A percentile compares a stretch with the other conserved stretches of the same genome.
Conservation (phyloP, 2,329 filamentous ascomycete species). For the Rhynchosporium graminicola region DNA sequence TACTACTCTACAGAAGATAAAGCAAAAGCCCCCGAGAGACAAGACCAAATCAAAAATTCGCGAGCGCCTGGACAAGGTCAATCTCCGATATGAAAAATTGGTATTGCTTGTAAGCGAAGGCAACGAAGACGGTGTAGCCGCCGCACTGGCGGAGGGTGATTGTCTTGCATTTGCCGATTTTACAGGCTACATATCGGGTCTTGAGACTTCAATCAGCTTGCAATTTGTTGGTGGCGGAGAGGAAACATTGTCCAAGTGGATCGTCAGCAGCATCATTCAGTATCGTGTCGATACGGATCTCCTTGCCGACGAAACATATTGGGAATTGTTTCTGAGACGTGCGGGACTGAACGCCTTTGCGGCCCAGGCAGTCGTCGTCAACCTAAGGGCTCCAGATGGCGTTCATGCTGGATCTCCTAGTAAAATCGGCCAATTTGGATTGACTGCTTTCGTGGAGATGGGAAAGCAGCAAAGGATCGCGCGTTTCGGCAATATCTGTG, state of each 20-base stretch:
- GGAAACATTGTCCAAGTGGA: slow-evolving; percentile 55
- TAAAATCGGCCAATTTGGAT: slow-evolving; percentile 43
- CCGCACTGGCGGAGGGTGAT: slow-evolving; percentile 32
- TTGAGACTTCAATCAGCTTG: slow-evolving; percentile 45
- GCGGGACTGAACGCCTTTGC: slow-evolving; percentile 71
- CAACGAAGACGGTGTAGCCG: slow-evolving; percentile 47
- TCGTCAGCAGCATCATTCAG: slow-evolving; percentile 53
- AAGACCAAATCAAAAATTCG: slow-evolving; percentile 50
- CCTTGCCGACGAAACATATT: slow-evolving; percentile 60
- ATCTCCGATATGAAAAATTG: slow-evolving; percentile 65
- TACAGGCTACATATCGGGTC: slow-evolving; percentile 36
- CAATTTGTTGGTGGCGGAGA: slow-evolving; percentile 54
- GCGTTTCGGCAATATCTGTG: slow-evolving; percentile 54
- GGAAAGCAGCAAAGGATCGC: slow-evolving; percentile 48
- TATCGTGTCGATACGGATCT: slow-evolving; percentile 36
- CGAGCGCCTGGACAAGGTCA: slow-evolving; percentile 54
- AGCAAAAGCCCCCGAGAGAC: slow-evolving; percentile 69
- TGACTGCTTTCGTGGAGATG: slow-evolving; percentile 61
- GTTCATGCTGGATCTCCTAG: slow-evolving; percentile 20
- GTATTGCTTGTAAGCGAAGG: slow-evolving; percentile 66
- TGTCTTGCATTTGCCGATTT: slow-evolving; percentile 38
- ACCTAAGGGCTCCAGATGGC: slow-evolving; percentile 44
- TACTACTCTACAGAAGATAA: slow-evolving; percentile 70
- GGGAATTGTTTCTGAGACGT: slow-evolving; percentile 67
- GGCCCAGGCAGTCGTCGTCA: slow-evolving; percentile 62